Percentiles rank a stretch among this genome's conserved stretches.
Evolutionary conservation across 2,329 filamentous ascomycete species (phyloP).

Genomic region (Aspergillus sp.): DNA sequence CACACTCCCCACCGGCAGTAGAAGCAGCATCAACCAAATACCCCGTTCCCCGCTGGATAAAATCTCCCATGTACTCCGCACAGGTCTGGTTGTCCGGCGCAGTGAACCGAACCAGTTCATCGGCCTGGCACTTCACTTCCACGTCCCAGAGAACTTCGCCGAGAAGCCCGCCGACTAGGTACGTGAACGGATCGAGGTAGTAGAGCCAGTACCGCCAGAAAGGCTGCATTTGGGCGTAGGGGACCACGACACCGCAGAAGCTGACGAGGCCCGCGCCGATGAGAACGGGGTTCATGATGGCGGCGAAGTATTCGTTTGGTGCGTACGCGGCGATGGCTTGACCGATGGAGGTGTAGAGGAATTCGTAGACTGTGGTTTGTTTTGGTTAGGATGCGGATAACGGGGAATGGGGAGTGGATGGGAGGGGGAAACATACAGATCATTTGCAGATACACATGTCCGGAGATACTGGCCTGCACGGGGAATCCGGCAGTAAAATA

Average conservation of each 20-base stretch:
- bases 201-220: slow-evolving; percentile 49
- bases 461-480: slow-evolving; percentile 29
- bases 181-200: slow-evolving; percentile 46
- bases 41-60: slow-evolving; percentile 26
- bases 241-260: slow-evolving; percentile 43
- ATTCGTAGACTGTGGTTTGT: slow-evolving; percentile 35
- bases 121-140: slow-evolving; percentile 34
- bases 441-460: slow-evolving; percentile 42
- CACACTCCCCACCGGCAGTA: slow-evolving; percentile 24
- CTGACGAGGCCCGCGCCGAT: slow-evolving; percentile 46
- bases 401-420: background rate
- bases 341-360: slow-evolving; percentile 45
- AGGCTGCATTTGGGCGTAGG: slow-evolving; percentile 35
- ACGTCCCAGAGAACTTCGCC: slow-evolving; percentile 40
- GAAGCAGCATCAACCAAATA: slow-evolving; percentile 33
- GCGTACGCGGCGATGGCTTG: slow-evolving; percentile 59
- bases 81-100: slow-evolving; percentile 31
- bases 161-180: slow-evolving; percentile 42
- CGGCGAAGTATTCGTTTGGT: slow-evolving; percentile 60
- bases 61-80: slow-evolving; percentile 35
- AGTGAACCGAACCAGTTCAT: slow-evolving; percentile 32
- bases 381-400: background rate
- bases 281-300: slow-evolving; percentile 57
- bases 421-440: slow-evolving; percentile 27
- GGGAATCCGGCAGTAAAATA: slow-evolving; percentile 57